Base-by-base conservation (phyloP, 345 rosid genomes). In the Euphorbia peplus region DNA sequence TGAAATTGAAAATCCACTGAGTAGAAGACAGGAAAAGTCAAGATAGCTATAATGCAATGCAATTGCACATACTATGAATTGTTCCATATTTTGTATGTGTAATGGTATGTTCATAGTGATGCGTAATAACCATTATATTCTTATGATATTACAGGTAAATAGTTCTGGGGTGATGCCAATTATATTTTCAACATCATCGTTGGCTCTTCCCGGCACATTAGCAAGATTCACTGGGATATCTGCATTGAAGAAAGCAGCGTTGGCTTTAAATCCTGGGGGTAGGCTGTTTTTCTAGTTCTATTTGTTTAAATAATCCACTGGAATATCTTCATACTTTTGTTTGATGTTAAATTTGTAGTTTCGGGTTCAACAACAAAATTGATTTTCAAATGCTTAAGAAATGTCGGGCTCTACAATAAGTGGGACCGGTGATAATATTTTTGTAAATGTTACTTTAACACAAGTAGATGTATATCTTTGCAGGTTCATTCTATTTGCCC, bases 151-250 rank as follows among this genome's bases (percentile, higher is more conserved):
- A 66, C 78, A 89, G 95, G 95, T 93, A 28, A 93, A 90, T 79
- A 90, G 98, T 78, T 85, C 98, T 64, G 98, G 98, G 39, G 98
- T 93, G 73, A 93, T 90, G 97, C 97, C 98, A 63, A 93, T 93
- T 63, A 90, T 93, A 81, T 93, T 93, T 72, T 95, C 99, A 28
- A 95, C 99, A 68, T 95, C 99, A 26, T 88, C 97, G 48, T 75
- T 95, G 47, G 93, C 99, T 72, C 97, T 95, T 69, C 99, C 99
- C 0, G 96, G 90, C 66, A 95, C 99, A 56, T 79, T 88, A 51
- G 99, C 95, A 18, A 84, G 97, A 64, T 95, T 91, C 71, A 91
- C 97, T 13, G 99, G 97, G 67, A 76, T 89, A 60, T 80, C 88
- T 80, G 90, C 80, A 11, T 78, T 95, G 60, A 95, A 89, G 86